A percentile compares a stretch with the other conserved stretches of the same genome.
These are phyloP conservation scores for Saccharomycopsis amapae DNA, from an alignment of 805 yeast genomes.

Conservation along the genomic window DNA sequence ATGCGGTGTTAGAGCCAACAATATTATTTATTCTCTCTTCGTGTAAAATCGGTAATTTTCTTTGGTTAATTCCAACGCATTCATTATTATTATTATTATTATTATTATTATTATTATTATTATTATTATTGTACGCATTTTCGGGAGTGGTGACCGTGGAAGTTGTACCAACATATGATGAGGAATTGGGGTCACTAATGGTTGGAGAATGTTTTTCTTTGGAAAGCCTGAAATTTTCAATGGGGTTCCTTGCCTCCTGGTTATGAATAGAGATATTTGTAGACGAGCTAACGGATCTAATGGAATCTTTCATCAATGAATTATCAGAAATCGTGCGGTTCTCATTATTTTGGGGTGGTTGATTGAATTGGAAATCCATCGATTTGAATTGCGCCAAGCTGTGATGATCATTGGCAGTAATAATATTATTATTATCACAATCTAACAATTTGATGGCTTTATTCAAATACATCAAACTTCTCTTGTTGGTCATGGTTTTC, in stretches of 20 bases:
- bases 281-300: slow-evolving; percentile 12
- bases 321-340: slow-evolving; percentile 7
- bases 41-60: neutral
- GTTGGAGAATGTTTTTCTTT: neutral
- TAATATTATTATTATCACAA: neutral
- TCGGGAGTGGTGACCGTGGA: neutral
- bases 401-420: neutral
- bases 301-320: neutral
- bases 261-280: slow-evolving; percentile 7
- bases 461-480: slow-evolving; percentile 13
- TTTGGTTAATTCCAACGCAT: neutral
- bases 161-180: neutral
- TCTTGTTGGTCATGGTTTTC: slow-evolving; percentile 5
- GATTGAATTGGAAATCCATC: neutral
- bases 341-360: slow-evolving; percentile 16
- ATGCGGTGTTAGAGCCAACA: neutral
- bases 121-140: neutral
- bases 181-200: too few species aligned
- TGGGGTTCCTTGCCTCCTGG: too few species aligned
- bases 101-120: neutral
- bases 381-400: neutral
- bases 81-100: neutral
- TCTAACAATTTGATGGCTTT: slow-evolving; percentile 14
- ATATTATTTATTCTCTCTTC: neutral
- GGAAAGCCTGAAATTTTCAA: neutral